Base-by-base conservation (phyloP, 2,329 filamentous ascomycete species). In the Monosporascus sp. region DNA sequence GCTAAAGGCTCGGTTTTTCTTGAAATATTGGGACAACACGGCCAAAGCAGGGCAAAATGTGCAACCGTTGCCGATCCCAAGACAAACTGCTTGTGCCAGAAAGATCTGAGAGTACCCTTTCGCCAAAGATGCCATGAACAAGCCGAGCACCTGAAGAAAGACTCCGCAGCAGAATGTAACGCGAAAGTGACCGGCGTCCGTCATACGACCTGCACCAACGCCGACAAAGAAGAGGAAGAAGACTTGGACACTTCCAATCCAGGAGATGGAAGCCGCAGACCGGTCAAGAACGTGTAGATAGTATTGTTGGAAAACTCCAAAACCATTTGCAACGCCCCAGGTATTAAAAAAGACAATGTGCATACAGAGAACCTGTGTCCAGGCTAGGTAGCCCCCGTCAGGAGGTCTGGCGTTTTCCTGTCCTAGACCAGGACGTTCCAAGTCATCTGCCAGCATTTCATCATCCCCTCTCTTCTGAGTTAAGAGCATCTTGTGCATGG, bases 121-220 rank as follows among this genome's bases (percentile, higher is more conserved):
- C 51, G 65, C 65, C 20, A 76, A 59, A 14, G 65, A 68, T 7
- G 68, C 65, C 65, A 75, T 70, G 58, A 76, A 71, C 52, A 73
- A 53, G 16, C 64, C 67, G 16, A 66, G 40, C 43, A 63, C 44
- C 47, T 58, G 54, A 16, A 61, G 53, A 20, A 61, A 52, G 24
- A 50, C 56, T 20, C 60, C 60, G 34, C 48, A 47, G 14, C 51
- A 52, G 44, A 68, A 45, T 20, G 16, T 27, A 7, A 45, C 20
- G 24, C 55, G 51, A 45, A 61, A 62, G 45, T 64, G 56, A 2
- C 66, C 66, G 20, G 58, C 60, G 52, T 68, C 66, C 37, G 62
- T 60, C 36, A 63, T 53, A 11, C 58, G 59, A 7, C 66, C 65
- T 16, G 58, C 57, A 36, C 65, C 53, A 9, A 59, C 52, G 31